A percentile compares a stretch with the other conserved stretches of the same genome.
phyloP scores from a whole-genome alignment of 1,139 yeast genomes.

The Maudiozyma humilis region DNA sequence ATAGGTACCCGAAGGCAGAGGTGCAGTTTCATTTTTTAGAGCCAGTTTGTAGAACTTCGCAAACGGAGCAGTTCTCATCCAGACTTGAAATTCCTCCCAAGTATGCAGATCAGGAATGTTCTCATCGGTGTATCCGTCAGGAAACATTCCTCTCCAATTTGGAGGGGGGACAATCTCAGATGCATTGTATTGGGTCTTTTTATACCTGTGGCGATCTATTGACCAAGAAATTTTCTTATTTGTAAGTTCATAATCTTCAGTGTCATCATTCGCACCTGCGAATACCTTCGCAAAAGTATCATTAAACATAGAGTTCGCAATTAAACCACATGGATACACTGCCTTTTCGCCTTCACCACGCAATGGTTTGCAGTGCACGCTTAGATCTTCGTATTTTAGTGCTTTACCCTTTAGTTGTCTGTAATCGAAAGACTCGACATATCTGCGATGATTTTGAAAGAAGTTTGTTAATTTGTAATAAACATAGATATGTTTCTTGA shows the following conservation, averaged over 20 bases:
- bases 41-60: slow-evolving; percentile 79
- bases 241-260: slow-evolving; percentile 52
- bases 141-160: slow-evolving; percentile 76
- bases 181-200: slow-evolving; percentile 64
- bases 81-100: slow-evolving; percentile 85
- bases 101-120: slow-evolving; percentile 73
- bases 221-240: slow-evolving; percentile 79
- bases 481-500: slow-evolving; percentile 53
- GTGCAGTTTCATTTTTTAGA: slow-evolving; percentile 63
- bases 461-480: slow-evolving; percentile 68
- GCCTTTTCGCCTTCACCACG: slow-evolving; percentile 45
- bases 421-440: slow-evolving; percentile 62
- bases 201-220: slow-evolving; percentile 67
- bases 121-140: slow-evolving; percentile 81
- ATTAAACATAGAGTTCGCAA: slow-evolving; percentile 88
- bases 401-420: slow-evolving; percentile 59
- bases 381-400: slow-evolving; percentile 34
- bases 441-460: slow-evolving; percentile 70
- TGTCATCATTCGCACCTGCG: slow-evolving; percentile 34
- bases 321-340: slow-evolving; percentile 88
- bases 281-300: slow-evolving; percentile 53
- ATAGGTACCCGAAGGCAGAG: slow-evolving; percentile 59
- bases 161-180: slow-evolving; percentile 89
- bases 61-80: slow-evolving; percentile 95
- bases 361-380: slow-evolving; percentile 75